A percentile compares a stretch with the other conserved stretches of the same genome.
phyloP scores from a whole-genome alignment of 169 alveolate genomes.

The Plasmodium blacklocki region DNA sequence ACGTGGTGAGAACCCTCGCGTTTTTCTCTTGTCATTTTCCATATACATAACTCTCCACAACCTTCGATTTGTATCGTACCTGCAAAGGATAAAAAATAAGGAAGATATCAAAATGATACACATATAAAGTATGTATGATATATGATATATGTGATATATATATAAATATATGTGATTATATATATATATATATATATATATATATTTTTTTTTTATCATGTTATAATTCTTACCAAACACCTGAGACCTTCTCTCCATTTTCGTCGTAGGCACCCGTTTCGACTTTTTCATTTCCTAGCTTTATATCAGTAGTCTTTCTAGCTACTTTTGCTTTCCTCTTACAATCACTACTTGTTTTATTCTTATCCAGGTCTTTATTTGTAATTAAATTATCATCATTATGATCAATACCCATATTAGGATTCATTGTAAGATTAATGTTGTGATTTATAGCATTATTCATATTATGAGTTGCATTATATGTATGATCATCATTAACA shows the following conservation, averaged over 20 bases:
- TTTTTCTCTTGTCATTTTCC: constrained; percentile 71
- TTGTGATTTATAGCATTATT: background rate
- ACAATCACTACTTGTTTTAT: background rate
- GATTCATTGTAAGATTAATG: no score
- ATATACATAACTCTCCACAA: constrained; percentile 75
- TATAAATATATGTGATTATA: background rate
- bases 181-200: background rate
- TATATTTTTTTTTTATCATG: background rate
- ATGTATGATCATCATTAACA: no score
- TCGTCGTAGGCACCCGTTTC: constrained; percentile 73
- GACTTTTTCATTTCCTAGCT: constrained; percentile 29
- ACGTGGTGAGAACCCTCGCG: constrained; percentile 70
- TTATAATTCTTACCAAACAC: constrained; percentile 48
- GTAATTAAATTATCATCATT: constrained; percentile 9
- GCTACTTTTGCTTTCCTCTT: constrained; percentile 10
- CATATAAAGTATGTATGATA: background rate
- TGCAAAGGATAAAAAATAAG: background rate
- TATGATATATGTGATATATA: constrained; percentile 1
- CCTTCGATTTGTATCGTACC: constrained; percentile 73
- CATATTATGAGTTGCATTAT: background rate
- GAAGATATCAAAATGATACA: background rate
- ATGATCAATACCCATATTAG: background rate
- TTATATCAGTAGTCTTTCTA: constrained; percentile 13
- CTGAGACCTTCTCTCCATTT: constrained; percentile 70
- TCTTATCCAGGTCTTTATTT: constrained; percentile 7